Conservation (phyloP, 177 flowering plant species). For the Vitis hybrid region DNA sequence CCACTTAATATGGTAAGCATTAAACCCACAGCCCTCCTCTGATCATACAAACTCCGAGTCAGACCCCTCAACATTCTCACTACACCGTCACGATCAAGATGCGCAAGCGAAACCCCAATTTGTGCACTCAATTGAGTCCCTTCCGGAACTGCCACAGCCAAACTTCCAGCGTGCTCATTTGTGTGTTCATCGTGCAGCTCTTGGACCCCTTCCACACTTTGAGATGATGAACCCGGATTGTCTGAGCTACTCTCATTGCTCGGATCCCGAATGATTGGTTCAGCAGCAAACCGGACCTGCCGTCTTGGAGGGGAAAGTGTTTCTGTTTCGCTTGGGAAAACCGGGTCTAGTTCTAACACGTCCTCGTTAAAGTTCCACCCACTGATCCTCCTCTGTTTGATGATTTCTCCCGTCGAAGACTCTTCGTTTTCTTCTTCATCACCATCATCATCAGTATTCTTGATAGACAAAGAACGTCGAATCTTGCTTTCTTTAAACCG, state of each 20-base stretch:
- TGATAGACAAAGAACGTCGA: not conserved
- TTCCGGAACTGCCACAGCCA: too few species aligned
- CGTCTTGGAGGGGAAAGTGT: too few species aligned
- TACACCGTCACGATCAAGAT: constrained; percentile 20
- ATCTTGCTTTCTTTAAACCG: constrained; percentile 37
- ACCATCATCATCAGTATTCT: constrained; percentile 21
- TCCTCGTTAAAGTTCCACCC: constrained; percentile 75
- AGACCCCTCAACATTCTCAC: constrained; percentile 23
- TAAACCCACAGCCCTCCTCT: constrained; percentile 23
- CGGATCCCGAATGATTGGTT: constrained; percentile 12
- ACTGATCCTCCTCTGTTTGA: constrained; percentile 58
- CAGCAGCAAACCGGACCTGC: constrained; percentile 23
- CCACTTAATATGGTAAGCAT: constrained; percentile 25
- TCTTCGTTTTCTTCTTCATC: constrained; percentile 24
- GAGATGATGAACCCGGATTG: not conserved
- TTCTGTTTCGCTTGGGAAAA: constrained; percentile 39
- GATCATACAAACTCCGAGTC: constrained; percentile 41
- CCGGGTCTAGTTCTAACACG: constrained; percentile 47
- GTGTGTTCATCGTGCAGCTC: not conserved
- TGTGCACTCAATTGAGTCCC: too few species aligned
- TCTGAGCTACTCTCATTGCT: not conserved
- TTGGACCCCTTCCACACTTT: not conserved
- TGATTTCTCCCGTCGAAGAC: not conserved
- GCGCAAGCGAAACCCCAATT: not conserved
- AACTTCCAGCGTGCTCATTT: not conserved